Evolutionary conservation across 805 yeast species (phyloP), one percentile per base, ranked within the genome.

Genomic region (Ogataea methylovora): DNA sequence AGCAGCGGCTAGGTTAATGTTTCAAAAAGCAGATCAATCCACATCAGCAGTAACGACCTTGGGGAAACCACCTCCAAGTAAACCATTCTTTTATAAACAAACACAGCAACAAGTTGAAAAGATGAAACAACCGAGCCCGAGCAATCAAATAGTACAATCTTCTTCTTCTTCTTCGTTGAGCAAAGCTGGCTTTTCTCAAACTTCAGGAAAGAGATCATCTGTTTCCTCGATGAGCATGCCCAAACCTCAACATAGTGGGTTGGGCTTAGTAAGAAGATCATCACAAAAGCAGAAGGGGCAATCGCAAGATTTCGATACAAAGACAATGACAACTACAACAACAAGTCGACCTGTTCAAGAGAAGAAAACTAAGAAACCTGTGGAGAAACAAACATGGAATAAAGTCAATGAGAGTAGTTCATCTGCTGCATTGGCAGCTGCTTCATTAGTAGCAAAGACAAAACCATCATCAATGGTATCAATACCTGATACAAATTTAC

Each of bases 351-450:
- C n/a, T n/a, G n/a, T n/a, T n/a, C n/a, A n/a, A n/a, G n/a, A n/a
- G n/a, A n/a, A n/a, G 3, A 26, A 26, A 16, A 15, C 15, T 19
- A 27, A 21, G n/a, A 38, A 24, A 20, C 11, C 12, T 8, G 22
- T 18, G 14, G 34, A 25, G 3, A 43, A 42, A 32, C 38, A 46
- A 17, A 46, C 49, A 0, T 57, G 61, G 60, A 46, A 57, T 33
- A 34, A 46, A 5, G 36, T 55, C 7, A 56, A 52, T 33, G 45
- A 36, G 10, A 34, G 44, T 8, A 53, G 59, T 17, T 58, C 63
- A 1, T 40, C 52, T 0, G 47, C 49, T 8, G 64, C 64, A 2
- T 29, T 59, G 11, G 60, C 60, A 2, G 64, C 64, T 4, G 64
- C 64, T 0, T 44, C 60, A 4, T 22, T 49, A n/a, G 57, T 58